Evolutionary conservation across 2,329 filamentous ascomycete species (phyloP).

Genomic region (Coniochaeta ligniaria): DNA sequence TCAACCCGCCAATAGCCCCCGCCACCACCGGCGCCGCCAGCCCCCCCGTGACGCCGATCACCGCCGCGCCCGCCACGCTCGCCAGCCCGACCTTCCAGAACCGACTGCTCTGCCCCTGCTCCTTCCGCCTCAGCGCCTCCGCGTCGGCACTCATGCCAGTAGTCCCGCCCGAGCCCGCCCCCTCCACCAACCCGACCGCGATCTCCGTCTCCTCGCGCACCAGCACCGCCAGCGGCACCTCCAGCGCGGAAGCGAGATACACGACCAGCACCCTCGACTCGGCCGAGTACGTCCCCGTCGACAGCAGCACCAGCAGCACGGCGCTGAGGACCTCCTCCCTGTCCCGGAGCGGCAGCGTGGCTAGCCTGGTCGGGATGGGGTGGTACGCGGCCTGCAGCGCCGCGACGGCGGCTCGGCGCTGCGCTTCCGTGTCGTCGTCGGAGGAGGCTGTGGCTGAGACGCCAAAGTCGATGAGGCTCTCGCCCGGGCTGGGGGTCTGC

Average conservation of each 20-base stretch:
- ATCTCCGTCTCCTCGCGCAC: constrained; percentile 68
- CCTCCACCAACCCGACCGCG: constrained; percentile 63
- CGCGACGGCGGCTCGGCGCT: constrained; percentile 29
- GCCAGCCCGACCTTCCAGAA: constrained; percentile 91
- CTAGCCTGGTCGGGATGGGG: constrained; percentile 45
- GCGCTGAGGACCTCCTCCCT: constrained; percentile 61
- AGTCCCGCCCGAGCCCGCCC: constrained; percentile 28
- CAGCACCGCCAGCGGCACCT: constrained; percentile 53
- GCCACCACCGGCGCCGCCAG: constrained; percentile 85
- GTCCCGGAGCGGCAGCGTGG: constrained; percentile 50
- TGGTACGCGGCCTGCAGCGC: constrained; percentile 45
- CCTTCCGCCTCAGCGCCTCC: constrained; percentile 65
- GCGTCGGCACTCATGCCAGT: constrained; percentile 67
- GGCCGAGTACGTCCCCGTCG: constrained; percentile 66
- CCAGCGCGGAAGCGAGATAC: constrained; percentile 60
- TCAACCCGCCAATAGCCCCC: constrained; percentile 74
- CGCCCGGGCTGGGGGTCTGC: constrained; percentile 26
- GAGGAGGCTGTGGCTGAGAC: not conserved
- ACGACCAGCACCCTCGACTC: constrained; percentile 64
- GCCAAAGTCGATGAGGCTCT: constrained; percentile 28
- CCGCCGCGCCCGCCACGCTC: constrained; percentile 76
- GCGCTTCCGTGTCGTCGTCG: constrained; percentile 9
- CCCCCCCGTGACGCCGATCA: constrained; percentile 88
- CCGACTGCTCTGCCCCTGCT: constrained; percentile 61
- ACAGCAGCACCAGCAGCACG: constrained; percentile 62